Evolutionary conservation across 257 asterid genomes (phyloP).

Genomic region (Nicotiana paniculata): DNA sequence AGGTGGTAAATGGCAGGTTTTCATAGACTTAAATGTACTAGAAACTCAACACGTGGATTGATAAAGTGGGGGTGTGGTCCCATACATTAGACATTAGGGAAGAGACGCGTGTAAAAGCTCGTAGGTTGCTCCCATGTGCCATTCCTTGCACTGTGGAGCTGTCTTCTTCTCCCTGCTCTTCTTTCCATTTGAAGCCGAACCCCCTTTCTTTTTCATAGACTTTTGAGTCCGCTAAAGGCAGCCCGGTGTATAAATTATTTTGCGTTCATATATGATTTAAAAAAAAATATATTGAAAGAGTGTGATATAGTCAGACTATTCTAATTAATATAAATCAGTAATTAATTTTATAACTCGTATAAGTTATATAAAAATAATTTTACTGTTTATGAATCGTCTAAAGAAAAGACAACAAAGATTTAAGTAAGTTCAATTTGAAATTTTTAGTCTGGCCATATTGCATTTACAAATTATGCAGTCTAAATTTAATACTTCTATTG

Average conservation of each 20-base stretch:
- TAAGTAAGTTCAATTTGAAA: neutral
- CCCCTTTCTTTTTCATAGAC: neutral
- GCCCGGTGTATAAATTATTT: no score
- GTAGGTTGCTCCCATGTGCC: constrained; percentile 2
- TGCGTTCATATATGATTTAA: fast-evolving
- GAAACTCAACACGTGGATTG: neutral
- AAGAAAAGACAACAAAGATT: no score
- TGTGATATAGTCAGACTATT: no score
- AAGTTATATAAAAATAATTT: no score
- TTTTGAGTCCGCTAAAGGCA: neutral
- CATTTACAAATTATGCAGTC: neutral
- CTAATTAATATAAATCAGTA: no score
- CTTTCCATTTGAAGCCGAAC: neutral
- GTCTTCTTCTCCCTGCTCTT: neutral
- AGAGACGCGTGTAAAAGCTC: neutral
- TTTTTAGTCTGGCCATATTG: no score
- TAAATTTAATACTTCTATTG: neutral
- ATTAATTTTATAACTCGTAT: no score
- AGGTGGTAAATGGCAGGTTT: neutral
- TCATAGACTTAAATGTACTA: neutral
- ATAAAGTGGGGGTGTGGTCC: neutral
- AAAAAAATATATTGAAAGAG: no score
- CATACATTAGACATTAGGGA: neutral
- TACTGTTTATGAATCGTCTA: neutral
- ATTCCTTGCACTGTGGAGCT: neutral